phyloP scores from a whole-genome alignment of 2,329 filamentous ascomycete species.

The Fusarium sp. region DNA sequence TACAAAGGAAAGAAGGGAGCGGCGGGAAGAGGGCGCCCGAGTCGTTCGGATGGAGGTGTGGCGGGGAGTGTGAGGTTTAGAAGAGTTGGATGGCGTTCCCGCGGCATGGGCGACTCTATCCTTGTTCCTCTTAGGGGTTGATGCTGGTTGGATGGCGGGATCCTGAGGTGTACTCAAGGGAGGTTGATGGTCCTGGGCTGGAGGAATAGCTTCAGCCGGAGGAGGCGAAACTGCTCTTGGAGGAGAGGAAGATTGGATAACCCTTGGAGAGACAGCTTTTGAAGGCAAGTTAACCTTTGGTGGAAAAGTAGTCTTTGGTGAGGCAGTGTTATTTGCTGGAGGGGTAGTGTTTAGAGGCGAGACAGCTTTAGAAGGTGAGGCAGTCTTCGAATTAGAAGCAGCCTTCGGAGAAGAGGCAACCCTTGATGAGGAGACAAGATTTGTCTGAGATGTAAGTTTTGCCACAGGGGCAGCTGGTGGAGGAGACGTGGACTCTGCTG shows the following conservation, averaged over 20 bases:
- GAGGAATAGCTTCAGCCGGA: background rate
- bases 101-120: background rate
- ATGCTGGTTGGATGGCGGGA: background rate
- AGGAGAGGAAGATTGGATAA: background rate
- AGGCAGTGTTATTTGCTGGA: background rate
- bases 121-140: constrained; percentile 19
- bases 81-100: constrained; percentile 30
- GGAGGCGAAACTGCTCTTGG: background rate
- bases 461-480: background rate
- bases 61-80: constrained; percentile 45
- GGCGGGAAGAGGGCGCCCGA: constrained; percentile 47
- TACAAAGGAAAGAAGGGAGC: constrained; percentile 58
- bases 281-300: background rate
- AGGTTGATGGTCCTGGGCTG: background rate
- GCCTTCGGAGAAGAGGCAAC: background rate
- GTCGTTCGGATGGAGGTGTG: constrained; percentile 41
- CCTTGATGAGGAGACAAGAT: background rate
- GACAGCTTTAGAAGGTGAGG: background rate
- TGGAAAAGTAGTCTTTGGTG: background rate
- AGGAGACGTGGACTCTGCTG: background rate
- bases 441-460: background rate
- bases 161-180: background rate
- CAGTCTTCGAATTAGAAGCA: background rate
- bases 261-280: background rate
- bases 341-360: background rate